Evolutionary conservation across 345 rosid genomes (phyloP).

Genomic region (Limnanthes douglasii): DNA sequence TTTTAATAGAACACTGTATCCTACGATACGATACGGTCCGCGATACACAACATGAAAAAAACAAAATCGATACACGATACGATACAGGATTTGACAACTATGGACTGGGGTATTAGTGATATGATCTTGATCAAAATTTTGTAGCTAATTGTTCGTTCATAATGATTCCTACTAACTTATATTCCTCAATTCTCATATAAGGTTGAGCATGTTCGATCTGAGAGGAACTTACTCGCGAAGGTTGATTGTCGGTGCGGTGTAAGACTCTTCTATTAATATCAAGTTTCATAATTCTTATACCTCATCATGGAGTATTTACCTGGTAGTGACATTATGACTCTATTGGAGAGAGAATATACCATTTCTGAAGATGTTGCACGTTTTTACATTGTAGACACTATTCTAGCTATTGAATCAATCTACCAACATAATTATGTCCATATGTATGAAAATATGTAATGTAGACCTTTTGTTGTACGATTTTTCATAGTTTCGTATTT

Average conservation of each 20-base stretch:
- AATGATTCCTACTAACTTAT: conserved; percentile 2
- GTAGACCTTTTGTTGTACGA: background rate
- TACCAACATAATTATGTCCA: conserved; percentile 78
- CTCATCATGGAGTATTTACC: conserved; percentile 98
- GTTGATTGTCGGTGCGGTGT: conserved; percentile 93
- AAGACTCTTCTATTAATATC: conserved; percentile 85
- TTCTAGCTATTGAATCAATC: conserved; percentile 77
- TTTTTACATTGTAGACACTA: conserved; percentile 83
- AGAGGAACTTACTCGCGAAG: conserved; percentile 94
- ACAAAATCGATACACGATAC: too few species aligned
- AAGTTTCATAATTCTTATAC: conserved; percentile 89
- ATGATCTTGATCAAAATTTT: background rate
- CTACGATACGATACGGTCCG: too few species aligned
- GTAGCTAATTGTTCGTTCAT: conserved; percentile 1
- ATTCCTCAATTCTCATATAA: conserved; percentile 13
- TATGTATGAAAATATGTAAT: conserved; percentile 22
- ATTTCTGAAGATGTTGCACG: conserved; percentile 88
- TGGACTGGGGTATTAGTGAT: too few species aligned
- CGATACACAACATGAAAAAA: too few species aligned
- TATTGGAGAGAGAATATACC: conserved; percentile 91
- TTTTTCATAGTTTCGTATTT: background rate
- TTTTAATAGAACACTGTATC: too few species aligned
- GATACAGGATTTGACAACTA: too few species aligned
- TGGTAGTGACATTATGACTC: conserved; percentile 98
- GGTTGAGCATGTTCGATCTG: conserved; percentile 99